Evolutionary conservation across 169 alveolate species (phyloP), one percentile per base, ranked within the genome.

Genomic region (Sarcocystis neurona): DNA sequence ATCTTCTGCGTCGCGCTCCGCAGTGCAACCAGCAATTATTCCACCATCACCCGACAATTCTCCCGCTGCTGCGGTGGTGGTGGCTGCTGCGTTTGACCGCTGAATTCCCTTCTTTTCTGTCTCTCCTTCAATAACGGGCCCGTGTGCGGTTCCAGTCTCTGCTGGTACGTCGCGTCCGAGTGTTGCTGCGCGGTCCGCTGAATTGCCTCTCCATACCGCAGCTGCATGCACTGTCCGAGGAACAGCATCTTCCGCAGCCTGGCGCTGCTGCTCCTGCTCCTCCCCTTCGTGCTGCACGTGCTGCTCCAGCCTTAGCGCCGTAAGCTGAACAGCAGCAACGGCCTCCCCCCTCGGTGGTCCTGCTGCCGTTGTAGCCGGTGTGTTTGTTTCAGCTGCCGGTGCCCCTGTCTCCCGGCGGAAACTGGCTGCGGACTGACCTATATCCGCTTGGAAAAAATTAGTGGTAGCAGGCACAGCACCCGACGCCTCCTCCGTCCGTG

Each of bases 311-410:
- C n/a, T n/a, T n/a, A n/a, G n/a, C n/a, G n/a, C n/a, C n/a, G n/a
- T n/a, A n/a, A n/a, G n/a, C n/a, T n/a, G n/a, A n/a, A n/a, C n/a
- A n/a, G 79, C 77, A 79, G 47, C 88, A 79, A 20, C 56, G 79
- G 18, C 32, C 41, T 30, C 60, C 88, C 5, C 88, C 88, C 60
- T 37, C 60, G 1, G 88, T 77, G 32, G 60, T 46, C 47, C 47
- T 63, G 32, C 60, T 23, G 79, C 88, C 56, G 27, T 56, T 56
- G 66, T 79, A 82, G 41, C 79, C 77, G 27, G 60, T 4, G 79
- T 44, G 41, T 27, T 66, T 46, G 88, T 82, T 82, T 77, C 88
- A 58, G 88, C 88, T 43, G 88, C 88, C 43, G 88, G 79, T 60
- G 88, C n/a, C 88, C 20, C 88, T 63, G 63, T 82, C 79, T 39